A percentile compares a stretch with the other conserved stretches of the same genome.
Conservation (phyloP, 768 basidiomycete genomes). For the Lentinula sp. region DNA sequence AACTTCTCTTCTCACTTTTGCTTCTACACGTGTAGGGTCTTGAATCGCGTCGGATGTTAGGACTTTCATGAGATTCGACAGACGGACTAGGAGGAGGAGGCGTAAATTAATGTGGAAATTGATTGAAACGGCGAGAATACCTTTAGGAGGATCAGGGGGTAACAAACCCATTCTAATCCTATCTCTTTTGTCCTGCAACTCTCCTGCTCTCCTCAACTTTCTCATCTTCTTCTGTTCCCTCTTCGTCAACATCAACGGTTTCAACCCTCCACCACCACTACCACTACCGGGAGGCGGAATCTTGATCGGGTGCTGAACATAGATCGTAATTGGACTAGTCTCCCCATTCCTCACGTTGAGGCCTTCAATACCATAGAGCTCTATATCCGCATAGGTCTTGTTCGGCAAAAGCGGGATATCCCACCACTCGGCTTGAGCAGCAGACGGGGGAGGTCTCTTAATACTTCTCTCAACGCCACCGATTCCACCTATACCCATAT, state of each 20-base stretch:
- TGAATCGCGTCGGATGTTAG: constrained; percentile 94
- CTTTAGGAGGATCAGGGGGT: constrained; percentile 94
- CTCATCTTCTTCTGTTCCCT: constrained; percentile 99
- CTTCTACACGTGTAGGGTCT: constrained; percentile 97
- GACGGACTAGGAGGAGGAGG: constrained; percentile 53
- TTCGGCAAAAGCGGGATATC: constrained; percentile 80
- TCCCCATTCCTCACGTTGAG: constrained; percentile 60
- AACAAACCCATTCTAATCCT: constrained; percentile 93
- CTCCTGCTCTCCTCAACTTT: constrained; percentile 80
- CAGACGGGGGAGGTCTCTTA: constrained; percentile 81
- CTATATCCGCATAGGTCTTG: constrained; percentile 75
- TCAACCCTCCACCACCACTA: constrained; percentile 75
- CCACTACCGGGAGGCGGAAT: constrained; percentile 86
- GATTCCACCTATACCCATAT: constrained; percentile 55
- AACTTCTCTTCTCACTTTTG: constrained; percentile 89
- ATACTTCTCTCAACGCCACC: constrained; percentile 63
- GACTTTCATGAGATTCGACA: constrained; percentile 96
- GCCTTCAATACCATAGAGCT: constrained; percentile 40
- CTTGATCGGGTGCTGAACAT: constrained; percentile 95
- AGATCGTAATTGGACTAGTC: constrained; percentile 74
- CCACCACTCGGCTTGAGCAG: constrained; percentile 87
- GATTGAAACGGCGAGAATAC: constrained; percentile 28
- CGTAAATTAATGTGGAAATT: neutral
- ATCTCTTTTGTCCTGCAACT: constrained; percentile 91
- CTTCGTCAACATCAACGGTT: constrained; percentile 88